Base-by-base conservation (phyloP, 495 filamentous ascomycete genomes). In the Podospora conica region DNA sequence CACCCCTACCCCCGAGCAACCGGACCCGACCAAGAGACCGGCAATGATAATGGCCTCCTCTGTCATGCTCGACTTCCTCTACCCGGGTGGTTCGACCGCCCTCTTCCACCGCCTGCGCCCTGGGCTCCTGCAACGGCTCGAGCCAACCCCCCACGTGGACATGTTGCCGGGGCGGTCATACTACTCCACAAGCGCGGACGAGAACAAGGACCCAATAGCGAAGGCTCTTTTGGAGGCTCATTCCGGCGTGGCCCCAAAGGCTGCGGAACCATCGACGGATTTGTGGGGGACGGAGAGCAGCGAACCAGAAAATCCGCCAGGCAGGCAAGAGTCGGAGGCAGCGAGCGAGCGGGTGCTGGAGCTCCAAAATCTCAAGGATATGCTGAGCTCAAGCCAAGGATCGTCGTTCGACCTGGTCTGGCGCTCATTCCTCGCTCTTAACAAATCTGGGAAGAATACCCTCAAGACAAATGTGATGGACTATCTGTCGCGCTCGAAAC, bases 11-110 rank as follows among this genome's bases (percentile, higher is more conserved):
- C 68, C 70, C 7, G 55, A 61, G 18, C 58, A 59, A 59, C 9
- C 69, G 11, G 53, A 65, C 7, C 55, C 69, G 20, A 61, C 68
- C 53, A 71, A 55, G 23, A 74, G 60, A 22, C 56, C 65, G 15
- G 71, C 74, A 3, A 53, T 73, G 10, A 69, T 78, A 65, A 78
- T 60, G 24, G 76, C 78, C 33, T 82, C 80, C 5, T 53, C 74
- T 1, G 76, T 80, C 29, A 78, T 87, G 48, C 77, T 90, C 66
- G 88, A 88, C 69, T 89, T 90, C 65, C 73, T 90, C 15, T 89
- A 88, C 65, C 88, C 88, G 9, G 76, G 73, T 23, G 79, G 81
- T 8, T 80, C 86, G 11, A 62, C 83, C 20, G 76, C 80, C n/a
- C 73, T 82, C 29, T 69, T 87, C 55, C 79, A 80, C 55, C 75